Base-by-base conservation (phyloP, 1,139 yeast species). In the Nakaseomyces bracarensis region DNA sequence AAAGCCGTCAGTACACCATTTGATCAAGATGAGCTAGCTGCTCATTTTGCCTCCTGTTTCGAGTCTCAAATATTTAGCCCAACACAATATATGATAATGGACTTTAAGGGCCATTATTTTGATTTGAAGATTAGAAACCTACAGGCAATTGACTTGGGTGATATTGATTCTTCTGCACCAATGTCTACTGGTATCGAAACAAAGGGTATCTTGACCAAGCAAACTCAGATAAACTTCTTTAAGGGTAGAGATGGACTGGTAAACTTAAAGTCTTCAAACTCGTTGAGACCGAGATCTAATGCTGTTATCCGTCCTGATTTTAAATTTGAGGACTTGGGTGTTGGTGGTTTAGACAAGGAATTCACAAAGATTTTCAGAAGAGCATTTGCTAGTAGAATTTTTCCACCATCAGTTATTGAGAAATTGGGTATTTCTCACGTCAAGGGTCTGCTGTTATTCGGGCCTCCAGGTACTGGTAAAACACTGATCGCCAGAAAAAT, bases 401-500 rank as follows among this genome's bases (percentile, higher is more conserved):
- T 87, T 56, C 95, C 96, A 16, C 96, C 97, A 2, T 86, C 86
- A 28, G 81, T 89, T 49, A 87, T 89, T 36, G 95, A 86, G 56
- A 84, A 84, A 60, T 72, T 91, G 57, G 97, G 96, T 52, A 82
- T 89, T 58, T 82, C 82, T 49, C 98, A 91, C 63, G 96, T 89
- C 47, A 91, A 91, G 66, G 98, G 98, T 64, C 70, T 91, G 59
- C 69, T 91, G 50, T 71, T 91, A 43, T 89, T 69, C 58, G 98
- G 98, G 38, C 98, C 98, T 30, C 98, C 99, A 19, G 99, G 99
- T 67, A 91, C 99, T 0, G 99, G 99, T 73, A 91, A 91, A 63
- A 91, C 99, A 0, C 73, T 91, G 54, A 91, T 91, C 69, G 99
- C 99, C 1, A 77, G 98, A 62, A 93, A 86, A 63, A 87, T 91